phyloP scores from a whole-genome alignment of 225 moss, liverwort and hornwort species.

The Takakia lepidozioides region DNA sequence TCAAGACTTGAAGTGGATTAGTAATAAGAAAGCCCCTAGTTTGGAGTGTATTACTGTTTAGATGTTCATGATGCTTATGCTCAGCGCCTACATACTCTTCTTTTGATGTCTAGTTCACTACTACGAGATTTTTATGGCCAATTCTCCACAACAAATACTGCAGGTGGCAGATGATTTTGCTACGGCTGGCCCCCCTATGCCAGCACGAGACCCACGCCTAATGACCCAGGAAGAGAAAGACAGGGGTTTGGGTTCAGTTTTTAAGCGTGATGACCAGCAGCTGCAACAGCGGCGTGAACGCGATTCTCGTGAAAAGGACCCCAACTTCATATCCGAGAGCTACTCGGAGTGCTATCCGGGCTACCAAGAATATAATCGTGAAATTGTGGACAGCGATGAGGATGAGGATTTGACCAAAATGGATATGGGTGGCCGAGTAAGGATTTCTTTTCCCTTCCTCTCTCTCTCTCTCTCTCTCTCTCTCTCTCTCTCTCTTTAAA shows the following conservation, averaged over 20 bases:
- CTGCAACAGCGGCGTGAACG: conserved; percentile 89
- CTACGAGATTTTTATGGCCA: no score
- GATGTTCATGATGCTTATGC: no score
- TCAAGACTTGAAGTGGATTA: no score
- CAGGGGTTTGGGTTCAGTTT: conserved; percentile 92
- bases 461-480: no score
- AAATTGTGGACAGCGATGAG: conserved; percentile 98
- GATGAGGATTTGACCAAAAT: conserved; percentile 99
- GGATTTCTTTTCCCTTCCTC: conserved; percentile 7
- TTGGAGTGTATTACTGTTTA: no score
- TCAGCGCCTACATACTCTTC: no score
- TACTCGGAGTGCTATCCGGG: conserved; percentile 99
- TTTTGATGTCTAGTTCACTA: no score
- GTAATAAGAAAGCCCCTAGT: no score
- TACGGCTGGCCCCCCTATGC: conserved; percentile 20
- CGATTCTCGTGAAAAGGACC: conserved; percentile 96
- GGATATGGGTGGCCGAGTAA: conserved; percentile 99
- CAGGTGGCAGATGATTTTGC: conserved; percentile 47
- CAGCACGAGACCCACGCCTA: conserved; percentile 55
- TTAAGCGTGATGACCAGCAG: conserved; percentile 98
- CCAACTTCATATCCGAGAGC: conserved; percentile 97
- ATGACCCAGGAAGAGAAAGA: conserved; percentile 99
- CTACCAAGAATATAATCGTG: conserved; percentile 97
- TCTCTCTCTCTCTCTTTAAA: no score
- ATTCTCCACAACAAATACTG: no score